Evolutionary conservation across 2,329 filamentous ascomycete genomes (phyloP), one percentile per base, ranked within the genome.

Genomic region (Neocucurbitaria cava): DNA sequence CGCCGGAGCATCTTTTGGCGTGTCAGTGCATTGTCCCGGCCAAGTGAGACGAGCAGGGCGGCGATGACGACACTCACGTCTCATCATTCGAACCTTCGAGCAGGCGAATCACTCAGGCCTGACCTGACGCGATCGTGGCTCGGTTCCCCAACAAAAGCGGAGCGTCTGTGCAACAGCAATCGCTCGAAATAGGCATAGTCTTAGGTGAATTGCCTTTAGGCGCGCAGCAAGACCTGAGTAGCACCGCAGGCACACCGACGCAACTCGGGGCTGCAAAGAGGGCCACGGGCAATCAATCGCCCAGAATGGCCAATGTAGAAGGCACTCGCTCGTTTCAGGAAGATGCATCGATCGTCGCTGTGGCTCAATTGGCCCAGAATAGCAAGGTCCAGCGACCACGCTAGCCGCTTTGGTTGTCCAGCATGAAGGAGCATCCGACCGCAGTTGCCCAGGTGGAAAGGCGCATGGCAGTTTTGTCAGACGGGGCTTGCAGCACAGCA

Each of bases 51-150:
- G 49, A 30, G n/a, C 23, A 43, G 15, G 31, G 9, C 20, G n/a
- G 21, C 45, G n/a, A 55, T 59, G 57, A 59, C 54, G 57, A 59
- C 57, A 59, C 49, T 35, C 40, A 28, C 17, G 53, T 59, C 54
- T 59, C 56, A 59, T 46, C 18, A 33, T 35, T 48, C 30, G n/a
- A 43, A 20, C 36, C 5, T 15, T 35, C 17, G 9, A 23, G 9
- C 24, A 20, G 41, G 15, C 24, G n/a, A 43, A n/a, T n/a, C 23
- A 10, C 20, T 15, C 36, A 2, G 11, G 21, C 20, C 38, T 15
- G 1, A 15, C n/a, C 38, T 23, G 7, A n/a, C 36, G 38, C 38
- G 28, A 42, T 20, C 31, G 38, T 52, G 38, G 50, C 50, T 52
- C 35, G 38, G 23, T 30, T 20, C 7, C 38, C 33, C 46, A 46